These are phyloP conservation scores for Penicillium sp. DNA, from an alignment of 2,329 filamentous ascomycete genomes.

Conservation along the genomic window DNA sequence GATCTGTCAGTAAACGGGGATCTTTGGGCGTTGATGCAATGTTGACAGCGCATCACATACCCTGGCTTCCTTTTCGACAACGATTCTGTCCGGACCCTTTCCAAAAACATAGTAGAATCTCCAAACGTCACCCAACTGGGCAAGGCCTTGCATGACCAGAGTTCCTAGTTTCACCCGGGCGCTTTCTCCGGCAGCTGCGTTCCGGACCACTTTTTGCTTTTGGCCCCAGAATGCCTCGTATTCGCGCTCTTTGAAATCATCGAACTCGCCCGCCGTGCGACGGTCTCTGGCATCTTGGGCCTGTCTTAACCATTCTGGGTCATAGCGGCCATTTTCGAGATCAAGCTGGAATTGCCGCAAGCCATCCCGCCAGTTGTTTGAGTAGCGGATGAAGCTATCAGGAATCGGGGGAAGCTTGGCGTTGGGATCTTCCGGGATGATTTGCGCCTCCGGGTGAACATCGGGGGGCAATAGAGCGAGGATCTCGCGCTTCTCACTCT, in stretches of 20 bases:
- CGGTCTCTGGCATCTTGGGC: slow-evolving; percentile 56
- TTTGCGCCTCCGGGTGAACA: slow-evolving; percentile 39
- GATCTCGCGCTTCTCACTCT: slow-evolving; percentile 45
- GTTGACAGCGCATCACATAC: slow-evolving; percentile 26
- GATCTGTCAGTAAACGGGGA: slow-evolving; percentile 9
- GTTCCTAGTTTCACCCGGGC: slow-evolving; percentile 42
- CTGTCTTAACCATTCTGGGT: slow-evolving; percentile 58
- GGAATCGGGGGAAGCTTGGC: slow-evolving; percentile 42
- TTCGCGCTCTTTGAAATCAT: slow-evolving; percentile 57
- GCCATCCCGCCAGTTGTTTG: slow-evolving; percentile 54
- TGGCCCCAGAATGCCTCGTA: slow-evolving; percentile 62
- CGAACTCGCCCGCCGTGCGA: slow-evolving; percentile 57
- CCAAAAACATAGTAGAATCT: slow-evolving; percentile 37
- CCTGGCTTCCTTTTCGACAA: slow-evolving; percentile 47
- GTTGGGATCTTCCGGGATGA: slow-evolving; percentile 29
- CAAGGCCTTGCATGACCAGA: slow-evolving; percentile 37
- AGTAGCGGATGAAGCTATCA: slow-evolving; percentile 46
- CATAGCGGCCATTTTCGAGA: slow-evolving; percentile 56
- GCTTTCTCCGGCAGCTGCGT: slow-evolving; percentile 44
- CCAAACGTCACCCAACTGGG: slow-evolving; percentile 46
- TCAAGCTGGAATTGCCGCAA: slow-evolving; percentile 60
- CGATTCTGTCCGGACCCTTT: slow-evolving; percentile 25
- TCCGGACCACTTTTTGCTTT: slow-evolving; percentile 45
- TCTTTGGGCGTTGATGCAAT: background rate
- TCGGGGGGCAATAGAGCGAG: slow-evolving; percentile 44